Evolutionary conservation across 2,329 filamentous ascomycete species (phyloP), one percentile per base, ranked within the genome.

Genomic region (Macrophomina phaseolina): DNA sequence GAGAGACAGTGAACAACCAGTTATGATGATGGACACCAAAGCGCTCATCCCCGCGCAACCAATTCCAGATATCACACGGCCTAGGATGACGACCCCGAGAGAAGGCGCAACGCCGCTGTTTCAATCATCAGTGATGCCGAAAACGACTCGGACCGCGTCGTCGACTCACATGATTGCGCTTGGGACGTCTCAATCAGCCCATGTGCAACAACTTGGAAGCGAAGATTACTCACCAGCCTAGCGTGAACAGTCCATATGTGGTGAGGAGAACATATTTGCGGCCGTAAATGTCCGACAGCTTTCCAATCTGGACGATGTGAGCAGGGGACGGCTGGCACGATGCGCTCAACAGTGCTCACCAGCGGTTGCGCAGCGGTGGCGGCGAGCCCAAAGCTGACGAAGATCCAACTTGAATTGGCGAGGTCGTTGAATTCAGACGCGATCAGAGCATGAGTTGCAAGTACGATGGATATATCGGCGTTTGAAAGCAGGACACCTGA

Each of bases 401-500:
- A 68, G 0, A 84, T 74, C 82, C 81, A 84, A 40, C 75, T 78
- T 0, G 79, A 80, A 28, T 77, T 73, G 11, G 76, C 73, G 5
- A 83, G 71, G 16, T 76, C 75, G 62, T 80, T 70, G 67, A 84
- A 83, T 23, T 83, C 80, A 0, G 82, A 83, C 0, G 81, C 76
- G 48, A 84, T 81, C n/a, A 75, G 81, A 0, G 86, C 85, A 67
- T 90, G 87, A 0, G 89, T 90, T 0, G 90, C 89, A 38, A 92
- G 78, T 0, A 92, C 83, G 0, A 92, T 79, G 1, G 87, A 89
- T 0, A 80, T 78, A 72, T 93, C 90, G 16, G 86, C 85, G 65
- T 89, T 88, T 6, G 86, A 85, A 12, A 91, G 85, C 70, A 92
- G 91, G 14, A 90, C 86, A 11, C 86, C 87, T 82, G 56, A 6